Base-by-base conservation (phyloP, 805 yeast genomes). In the Phaffomyces thermotolerans region DNA sequence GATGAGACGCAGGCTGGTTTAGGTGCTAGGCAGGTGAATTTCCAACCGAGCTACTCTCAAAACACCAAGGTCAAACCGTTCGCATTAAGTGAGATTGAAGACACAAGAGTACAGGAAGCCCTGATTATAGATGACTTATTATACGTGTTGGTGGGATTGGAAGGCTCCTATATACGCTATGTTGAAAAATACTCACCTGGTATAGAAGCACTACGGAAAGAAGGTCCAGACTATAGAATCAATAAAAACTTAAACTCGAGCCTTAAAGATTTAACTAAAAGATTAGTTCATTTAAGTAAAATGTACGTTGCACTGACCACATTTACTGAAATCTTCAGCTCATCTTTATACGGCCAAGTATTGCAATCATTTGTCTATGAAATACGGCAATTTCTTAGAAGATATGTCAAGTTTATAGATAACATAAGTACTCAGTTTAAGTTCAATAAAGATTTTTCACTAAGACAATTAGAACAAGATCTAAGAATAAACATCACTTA, bases 211-310 rank as follows among this genome's bases (percentile, higher is more conserved):
- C 67, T 72, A 30, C 59, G 73, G 36, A 62, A 82, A 4, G 59
- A 59, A 13, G 95, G 95, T 0, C 95, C 95, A 1, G 91, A 83
- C 46, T 89, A 74, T 61, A 73, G 78, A 48, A 74, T 88, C 23
- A 81, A 84, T 35, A 82, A 78, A 51, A 78, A 76, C 45, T 66
- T 93, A 53, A 95, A 87, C 54, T 72, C 84, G 2, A 76, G 89
- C 23, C 67, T 87, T 45, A 83, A 83, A 56, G 84, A 83, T 43
- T 71, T 87, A 14, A 73, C 88, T 9, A 76, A 76, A 52, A 70
- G 77, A 41, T 61, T 89, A 23, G 72, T 78, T 12, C 72, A 69
- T 39, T 65, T 73, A 37, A 95, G 95, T 0, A 79, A 79, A 49
- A 71, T 73, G 59, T 84, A 75, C 56, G 65, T 72, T 24, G 76